Evolutionary conservation across 75 land plant genomes (phyloP), one percentile per base, ranked within the genome.

Genomic region (Adiantum capillusveneris): DNA sequence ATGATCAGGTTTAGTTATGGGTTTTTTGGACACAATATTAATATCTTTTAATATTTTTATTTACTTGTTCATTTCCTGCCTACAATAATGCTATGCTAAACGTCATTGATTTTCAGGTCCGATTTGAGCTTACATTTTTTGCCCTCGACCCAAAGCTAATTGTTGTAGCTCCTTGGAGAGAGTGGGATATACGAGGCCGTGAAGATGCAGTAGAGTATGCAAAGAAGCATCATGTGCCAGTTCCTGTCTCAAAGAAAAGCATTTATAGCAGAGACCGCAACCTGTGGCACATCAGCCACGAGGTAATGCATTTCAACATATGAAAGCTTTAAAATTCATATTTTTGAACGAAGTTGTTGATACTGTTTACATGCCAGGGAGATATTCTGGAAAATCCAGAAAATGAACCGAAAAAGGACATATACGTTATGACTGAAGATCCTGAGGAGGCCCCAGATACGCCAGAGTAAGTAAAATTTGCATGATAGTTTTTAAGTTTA

Each of bases 201-300:
- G 98, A 94, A 82, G 98, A 94, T 78, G 98, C 98, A 36, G 86
- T 94, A 62, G 98, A 94, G 54, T 94, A 94, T 78, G 98, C 98
- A 28, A 86, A 75, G 75, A 90, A 82, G 63, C 98, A 94, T 62
- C 81, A 84, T 69, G 84, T 94, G 57, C 91, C 98, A 42, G 96
- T 94, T 36, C 87, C 96, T 25, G 98, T 91, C 27, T 83, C 98
- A 6, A 94, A 94, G 77, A 94, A 90, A 71, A 86, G 91, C 27
- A 94, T 94, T 41, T 94, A 94, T 77, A 94, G 98, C 80, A 80
- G 96, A 56, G 98, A 94, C 53, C 76, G 96, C 57, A 94, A 94
- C 67, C 71, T 94, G 20, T 94, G 98, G 98, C 98, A 94, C 74
- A 62, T 94, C 27, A 94, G 98, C 58, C 98, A 94, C 71, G 98